Percentiles rank a stretch among this genome's conserved stretches.
phyloP scores from a whole-genome alignment of 1,284 basidiomycete genomes.

The Meripilus lineatus region DNA sequence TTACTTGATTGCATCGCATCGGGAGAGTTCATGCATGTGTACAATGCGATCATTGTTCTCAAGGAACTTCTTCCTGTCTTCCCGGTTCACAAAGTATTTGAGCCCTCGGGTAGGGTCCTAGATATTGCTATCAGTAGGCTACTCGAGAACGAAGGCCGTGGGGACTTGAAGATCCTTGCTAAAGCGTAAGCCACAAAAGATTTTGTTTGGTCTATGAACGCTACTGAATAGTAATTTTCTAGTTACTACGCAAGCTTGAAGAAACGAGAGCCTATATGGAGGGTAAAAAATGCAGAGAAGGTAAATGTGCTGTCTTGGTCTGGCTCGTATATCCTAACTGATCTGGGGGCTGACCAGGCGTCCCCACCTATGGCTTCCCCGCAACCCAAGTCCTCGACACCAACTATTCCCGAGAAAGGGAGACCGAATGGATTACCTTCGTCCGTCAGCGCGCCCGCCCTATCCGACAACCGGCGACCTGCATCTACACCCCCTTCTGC shows the following conservation, averaged over 20 bases:
- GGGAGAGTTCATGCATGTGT: constrained; percentile 92
- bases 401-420: constrained; percentile 34
- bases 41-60: constrained; percentile 86
- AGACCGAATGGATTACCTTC: constrained; percentile 30
- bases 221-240: constrained; percentile 4
- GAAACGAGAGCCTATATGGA: constrained; percentile 62
- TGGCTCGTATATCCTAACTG: no score
- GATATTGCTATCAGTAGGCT: constrained; percentile 65
- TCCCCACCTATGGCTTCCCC: no score
- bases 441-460: constrained; percentile 34
- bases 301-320: no score
- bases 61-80: constrained; percentile 88
- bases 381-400: constrained; percentile 29
- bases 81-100: constrained; percentile 60
- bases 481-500: constrained; percentile 28
- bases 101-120: constrained; percentile 52
- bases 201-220: constrained; percentile 3
- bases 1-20: constrained; percentile 62
- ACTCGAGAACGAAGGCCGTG: constrained; percentile 69
- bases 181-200: constrained; percentile 51
- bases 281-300: no score
- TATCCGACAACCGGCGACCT: no score
- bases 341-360: no score
- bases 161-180: constrained; percentile 79
- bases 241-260: constrained; percentile 71